Base-by-base conservation (phyloP, 306 rosid genomes). In the Lathyrus oleraceus region DNA sequence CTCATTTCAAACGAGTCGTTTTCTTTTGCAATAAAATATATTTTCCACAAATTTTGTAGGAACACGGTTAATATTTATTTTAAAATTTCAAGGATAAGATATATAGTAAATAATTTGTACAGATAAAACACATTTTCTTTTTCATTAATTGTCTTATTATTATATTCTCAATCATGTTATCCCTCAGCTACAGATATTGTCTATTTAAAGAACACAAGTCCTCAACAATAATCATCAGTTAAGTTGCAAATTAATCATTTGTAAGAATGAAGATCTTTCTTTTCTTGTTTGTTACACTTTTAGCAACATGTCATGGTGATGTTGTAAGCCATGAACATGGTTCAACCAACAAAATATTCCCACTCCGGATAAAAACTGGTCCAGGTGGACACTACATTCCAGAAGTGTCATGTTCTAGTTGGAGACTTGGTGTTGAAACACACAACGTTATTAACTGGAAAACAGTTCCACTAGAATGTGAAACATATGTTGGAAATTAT, bases 391-490 rank as follows among this genome's bases (percentile, higher is more conserved):
- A 39, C 59, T 20, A 12, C 11, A 10, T 81, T 32, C 32, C 40
- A 0, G 78, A 74, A 0, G 4, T 81, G 1, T 72, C 77, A 2
- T 89, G 96, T 44, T 54, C 44, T 5, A 89, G 90, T 70, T 89
- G 92, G 92, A 74, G 88, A 15, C 71, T 89, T n/a, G 92, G 65
- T 2, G 87, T 79, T 20, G 96, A 89, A 72, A 70, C 84, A 4
- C 80, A 76, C 79, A 89, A 85, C 67, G 9, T 87, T 19, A 67
- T 72, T 0, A 49, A 65, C 0, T 89, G 77, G 79, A 27, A 39
- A 48, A 79, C 81, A 0, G 43, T 83, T 16, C 96, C 96, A 0
- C 0, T 14, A 10, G 73, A 67, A 5, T 87, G 96, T 12, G 74
- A 17, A 47, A 60, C 48, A 2, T 83, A 85, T 36, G 69, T 89